These are phyloP conservation scores for Colletotrichum gloeosporioides DNA, from an alignment of 2,329 filamentous ascomycete species.

Conservation along the genomic window DNA sequence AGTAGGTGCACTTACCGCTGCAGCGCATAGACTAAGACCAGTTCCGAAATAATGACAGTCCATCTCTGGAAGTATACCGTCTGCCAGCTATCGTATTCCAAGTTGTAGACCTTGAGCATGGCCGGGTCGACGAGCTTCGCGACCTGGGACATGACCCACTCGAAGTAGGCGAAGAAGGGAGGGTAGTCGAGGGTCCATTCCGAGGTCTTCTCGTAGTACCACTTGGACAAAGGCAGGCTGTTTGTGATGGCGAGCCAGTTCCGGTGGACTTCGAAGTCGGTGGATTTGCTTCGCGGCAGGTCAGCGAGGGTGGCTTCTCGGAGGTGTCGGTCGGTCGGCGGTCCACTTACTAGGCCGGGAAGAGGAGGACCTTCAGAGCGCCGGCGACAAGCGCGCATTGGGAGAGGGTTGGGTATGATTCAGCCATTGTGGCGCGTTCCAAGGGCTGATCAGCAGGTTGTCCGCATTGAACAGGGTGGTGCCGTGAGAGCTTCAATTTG, in stretches of 20 bases:
- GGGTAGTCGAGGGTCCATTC: conserved; percentile 99
- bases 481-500: conserved; percentile 8
- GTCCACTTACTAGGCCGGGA: conserved; percentile 85
- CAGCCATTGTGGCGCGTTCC: conserved; percentile 64
- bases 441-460: not conserved
- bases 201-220: conserved; percentile 97
- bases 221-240: conserved; percentile 83
- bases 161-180: conserved; percentile 96
- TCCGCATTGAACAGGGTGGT: conserved; percentile 22
- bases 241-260: conserved; percentile 98
- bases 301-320: conserved; percentile 10
- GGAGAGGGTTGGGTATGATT: conserved; percentile 83
- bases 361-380: conserved; percentile 89
- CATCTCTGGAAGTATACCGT: conserved; percentile 91
- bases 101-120: conserved; percentile 82
- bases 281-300: conserved; percentile 77
- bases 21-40: conserved; percentile 83
- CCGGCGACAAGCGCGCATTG: conserved; percentile 88
- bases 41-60: conserved; percentile 86
- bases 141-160: conserved; percentile 86
- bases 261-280: conserved; percentile 97
- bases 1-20: conserved; percentile 59
- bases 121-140: conserved; percentile 78
- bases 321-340: not conserved
- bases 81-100: conserved; percentile 90